These are phyloP conservation scores for Fusarium mexicanum DNA, from an alignment of 2,329 filamentous ascomycete species.

Conservation along the genomic window DNA sequence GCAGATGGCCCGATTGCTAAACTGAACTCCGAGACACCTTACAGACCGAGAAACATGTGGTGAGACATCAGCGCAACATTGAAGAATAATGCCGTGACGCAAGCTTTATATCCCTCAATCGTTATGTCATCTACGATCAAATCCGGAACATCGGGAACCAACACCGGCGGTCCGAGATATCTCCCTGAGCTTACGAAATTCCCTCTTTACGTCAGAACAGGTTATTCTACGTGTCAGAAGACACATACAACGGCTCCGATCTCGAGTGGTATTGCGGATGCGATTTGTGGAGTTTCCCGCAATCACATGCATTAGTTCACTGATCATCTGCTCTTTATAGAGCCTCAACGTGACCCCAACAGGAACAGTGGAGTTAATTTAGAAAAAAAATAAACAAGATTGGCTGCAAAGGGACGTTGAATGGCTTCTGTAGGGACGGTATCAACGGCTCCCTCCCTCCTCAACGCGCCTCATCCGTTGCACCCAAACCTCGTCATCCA, in stretches of 20 bases:
- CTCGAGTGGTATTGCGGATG: background rate
- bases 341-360: background rate
- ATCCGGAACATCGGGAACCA: background rate
- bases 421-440: rapidly evolving
- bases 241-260: background rate
- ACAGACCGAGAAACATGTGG: rapidly evolving
- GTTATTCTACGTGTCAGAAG: rapidly evolving
- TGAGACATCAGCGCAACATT: rapidly evolving
- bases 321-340: background rate
- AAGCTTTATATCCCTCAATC: background rate
- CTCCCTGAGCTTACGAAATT: background rate
- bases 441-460: background rate
- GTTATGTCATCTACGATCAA: background rate
- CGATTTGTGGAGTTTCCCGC: background rate
- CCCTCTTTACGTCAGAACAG: background rate
- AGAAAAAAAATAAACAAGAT: rapidly evolving
- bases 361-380: background rate
- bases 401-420: too few relatives aligned
- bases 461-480: background rate
- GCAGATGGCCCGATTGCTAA: rapidly evolving
- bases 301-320: background rate
- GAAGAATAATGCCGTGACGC: background rate
- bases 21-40: rapidly evolving
- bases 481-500: rapidly evolving
- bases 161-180: background rate